These are phyloP conservation scores for Umbelopsis sp. DNA, from an alignment of 192 early-diverging fungal species.

Conservation along the genomic window DNA sequence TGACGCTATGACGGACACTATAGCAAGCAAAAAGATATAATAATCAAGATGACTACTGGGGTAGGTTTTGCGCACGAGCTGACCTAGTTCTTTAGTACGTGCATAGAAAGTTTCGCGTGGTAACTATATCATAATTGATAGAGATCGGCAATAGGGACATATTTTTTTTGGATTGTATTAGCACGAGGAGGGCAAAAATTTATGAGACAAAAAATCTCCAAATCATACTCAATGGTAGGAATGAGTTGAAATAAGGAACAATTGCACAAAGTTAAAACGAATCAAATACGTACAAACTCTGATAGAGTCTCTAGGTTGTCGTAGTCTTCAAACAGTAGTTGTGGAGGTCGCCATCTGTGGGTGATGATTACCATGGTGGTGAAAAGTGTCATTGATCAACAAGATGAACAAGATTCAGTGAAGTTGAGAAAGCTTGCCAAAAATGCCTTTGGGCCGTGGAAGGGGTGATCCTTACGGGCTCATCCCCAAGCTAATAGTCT, in stretches of 20 bases:
- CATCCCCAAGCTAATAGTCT: background rate
- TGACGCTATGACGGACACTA: slow-evolving; percentile 20
- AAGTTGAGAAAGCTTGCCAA: background rate
- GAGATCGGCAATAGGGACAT: background rate
- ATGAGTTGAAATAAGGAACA: background rate
- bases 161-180: no score
- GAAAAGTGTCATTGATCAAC: background rate
- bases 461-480: slow-evolving; percentile 1
- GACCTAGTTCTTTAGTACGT: slow-evolving; percentile 2
- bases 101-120: slow-evolving; percentile 13
- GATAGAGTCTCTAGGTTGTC: background rate
- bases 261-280: background rate
- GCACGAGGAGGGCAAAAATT: no score
- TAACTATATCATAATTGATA: background rate
- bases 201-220: background rate
- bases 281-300: slow-evolving; percentile 3
- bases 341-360: slow-evolving; percentile 8
- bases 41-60: slow-evolving; percentile 19
- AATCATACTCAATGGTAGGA: background rate
- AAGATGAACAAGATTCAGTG: background rate
- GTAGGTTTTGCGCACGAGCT: background rate
- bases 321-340: background rate
- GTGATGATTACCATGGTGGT: slow-evolving; percentile 9
- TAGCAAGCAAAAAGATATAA: slow-evolving; percentile 12
- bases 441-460: background rate